Evolutionary conservation across 1,284 basidiomycete genomes (phyloP), one percentile per base, ranked within the genome.

Genomic region (Leccinum pachyderme): DNA sequence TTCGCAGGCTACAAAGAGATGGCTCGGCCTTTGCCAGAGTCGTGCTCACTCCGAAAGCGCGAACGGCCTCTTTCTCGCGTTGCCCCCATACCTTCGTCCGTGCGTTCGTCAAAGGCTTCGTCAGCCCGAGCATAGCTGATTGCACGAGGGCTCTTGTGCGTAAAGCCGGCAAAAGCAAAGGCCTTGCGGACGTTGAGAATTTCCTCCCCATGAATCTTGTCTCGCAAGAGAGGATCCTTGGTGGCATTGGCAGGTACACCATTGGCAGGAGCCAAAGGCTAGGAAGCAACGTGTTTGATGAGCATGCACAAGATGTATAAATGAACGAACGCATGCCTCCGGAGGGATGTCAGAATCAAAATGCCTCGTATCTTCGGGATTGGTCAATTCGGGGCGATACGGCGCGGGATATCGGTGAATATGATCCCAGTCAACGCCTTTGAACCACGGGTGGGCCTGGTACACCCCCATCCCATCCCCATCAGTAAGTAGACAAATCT

Each of bases 281-380:
- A 75, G 57, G 62, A 60, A 27, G 75, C 72, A 71, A 61, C 55
- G 62, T 64, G 62, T 69, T 59, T 65, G 66, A 64, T 60, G 56
- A 65, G 63, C 58, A 24, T 55, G 57, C 41, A 56, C 53, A 62
- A 58, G 60, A 59, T 53, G 55, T 53, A 57, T 48, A 54, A 63
- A 55, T 67, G 63, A 65, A 60, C 54, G 61, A 59, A 64, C 48
- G 69, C 86, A 71, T 73, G 91, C 91, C 82, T 95, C 91, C 47
- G 89, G 76, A 31, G 93, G 92, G 60, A 98, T 98, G 71, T 95
- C 93, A 56, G 91, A 86, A 73, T 95, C 93, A 63, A 96, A 95
- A 72, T 96, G 93, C 60, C 83, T 79, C 27, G 93, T 96, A 72
- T 97, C 93, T 65, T 89, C 90, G 28, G 89, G 87, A 57, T 82